These are phyloP conservation scores for Malbranchea zuffiana DNA, from an alignment of 2,329 filamentous ascomycete species.

Conservation along the genomic window DNA sequence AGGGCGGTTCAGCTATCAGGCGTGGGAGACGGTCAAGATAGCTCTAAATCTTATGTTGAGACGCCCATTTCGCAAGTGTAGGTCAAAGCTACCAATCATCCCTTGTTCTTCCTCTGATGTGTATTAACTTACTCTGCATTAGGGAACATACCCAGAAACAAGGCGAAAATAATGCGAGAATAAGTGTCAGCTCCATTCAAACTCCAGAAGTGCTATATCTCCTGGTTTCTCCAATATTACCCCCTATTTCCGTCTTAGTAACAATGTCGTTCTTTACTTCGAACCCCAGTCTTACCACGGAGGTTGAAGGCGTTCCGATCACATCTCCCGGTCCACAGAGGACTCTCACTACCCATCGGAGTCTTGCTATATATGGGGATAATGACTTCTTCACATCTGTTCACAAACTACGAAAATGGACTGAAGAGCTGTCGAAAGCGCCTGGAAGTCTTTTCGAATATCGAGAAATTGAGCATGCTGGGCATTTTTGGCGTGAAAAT, in stretches of 20 bases:
- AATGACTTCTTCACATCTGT: conserved; percentile 61
- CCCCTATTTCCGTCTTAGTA: conserved; percentile 47
- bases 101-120: too few species aligned
- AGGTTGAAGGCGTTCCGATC: conserved; percentile 21
- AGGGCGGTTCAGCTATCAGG: not conserved
- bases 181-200: too few species aligned
- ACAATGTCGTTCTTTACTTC: conserved; percentile 46
- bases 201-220: conserved; percentile 37
- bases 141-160: too few species aligned
- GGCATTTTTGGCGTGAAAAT: conserved; percentile 54
- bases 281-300: conserved; percentile 16
- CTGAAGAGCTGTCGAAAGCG: conserved; percentile 38
- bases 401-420: conserved; percentile 58
- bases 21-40: too few species aligned
- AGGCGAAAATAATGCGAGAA: too few species aligned
- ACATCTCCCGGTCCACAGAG: conserved; percentile 41
- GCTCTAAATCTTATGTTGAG: too few species aligned
- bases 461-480: conserved; percentile 43
- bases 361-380: conserved; percentile 63
- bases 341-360: conserved; percentile 44
- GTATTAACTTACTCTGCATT: too few species aligned
- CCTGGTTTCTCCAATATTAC: conserved; percentile 54
- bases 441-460: conserved; percentile 39
- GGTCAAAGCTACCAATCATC: too few species aligned
- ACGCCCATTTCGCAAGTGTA: too few species aligned